These are phyloP conservation scores for Candolleomyces eurysporus DNA, from an alignment of 768 basidiomycete species.

Conservation along the genomic window DNA sequence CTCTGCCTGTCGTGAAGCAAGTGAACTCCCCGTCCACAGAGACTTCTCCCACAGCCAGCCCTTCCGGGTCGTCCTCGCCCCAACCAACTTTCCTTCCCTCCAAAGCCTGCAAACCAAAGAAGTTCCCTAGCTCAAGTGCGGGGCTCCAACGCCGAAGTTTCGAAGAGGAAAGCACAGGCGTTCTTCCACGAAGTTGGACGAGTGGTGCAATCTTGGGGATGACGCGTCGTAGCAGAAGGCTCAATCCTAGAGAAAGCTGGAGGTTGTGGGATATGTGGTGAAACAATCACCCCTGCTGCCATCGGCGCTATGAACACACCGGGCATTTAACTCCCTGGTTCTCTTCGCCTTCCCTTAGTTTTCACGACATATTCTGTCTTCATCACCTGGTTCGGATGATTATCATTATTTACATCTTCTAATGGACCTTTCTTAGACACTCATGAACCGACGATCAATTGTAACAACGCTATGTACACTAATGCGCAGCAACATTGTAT, in stretches of 20 bases:
- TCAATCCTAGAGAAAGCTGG: background rate
- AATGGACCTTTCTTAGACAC: background rate
- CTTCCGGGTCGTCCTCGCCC: background rate
- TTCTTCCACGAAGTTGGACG: background rate
- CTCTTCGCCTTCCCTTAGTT: background rate
- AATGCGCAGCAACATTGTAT: background rate
- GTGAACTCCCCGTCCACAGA: background rate
- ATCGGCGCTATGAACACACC: background rate
- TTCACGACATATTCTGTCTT: background rate
- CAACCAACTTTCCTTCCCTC: background rate
- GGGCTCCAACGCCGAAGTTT: background rate
- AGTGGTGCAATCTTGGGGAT: background rate
- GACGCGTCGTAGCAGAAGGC: background rate
- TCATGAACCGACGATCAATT: background rate
- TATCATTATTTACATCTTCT: background rate
- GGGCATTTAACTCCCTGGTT: background rate
- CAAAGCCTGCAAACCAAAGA: background rate
- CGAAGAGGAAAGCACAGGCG: background rate
- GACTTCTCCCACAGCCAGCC: background rate
- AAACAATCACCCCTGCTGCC: background rate
- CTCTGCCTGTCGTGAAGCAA: slow-evolving; percentile 27
- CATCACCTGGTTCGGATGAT: background rate
- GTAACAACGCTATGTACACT: background rate
- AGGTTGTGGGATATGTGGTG: background rate
- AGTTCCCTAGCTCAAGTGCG: background rate